Evolutionary conservation across 495 filamentous ascomycete species (phyloP).

Genomic region (Letharia columbiana): DNA sequence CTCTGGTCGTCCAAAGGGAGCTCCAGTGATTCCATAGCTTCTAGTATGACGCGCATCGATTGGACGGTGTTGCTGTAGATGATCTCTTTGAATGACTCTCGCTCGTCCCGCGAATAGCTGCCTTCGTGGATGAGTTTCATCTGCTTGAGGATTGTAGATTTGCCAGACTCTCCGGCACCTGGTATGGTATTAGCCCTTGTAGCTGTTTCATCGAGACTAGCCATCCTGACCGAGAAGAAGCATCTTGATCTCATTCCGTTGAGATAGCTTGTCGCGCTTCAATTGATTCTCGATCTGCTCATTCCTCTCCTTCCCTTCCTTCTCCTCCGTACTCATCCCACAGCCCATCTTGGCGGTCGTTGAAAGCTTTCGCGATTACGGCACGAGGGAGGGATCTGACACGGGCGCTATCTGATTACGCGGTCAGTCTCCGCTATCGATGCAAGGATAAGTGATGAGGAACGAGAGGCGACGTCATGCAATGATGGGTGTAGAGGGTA

Average conservation of each 20-base stretch:
- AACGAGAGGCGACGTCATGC: background rate
- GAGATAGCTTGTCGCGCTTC: conserved; percentile 89
- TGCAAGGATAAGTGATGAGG: background rate
- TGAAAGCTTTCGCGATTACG: conserved; percentile 6
- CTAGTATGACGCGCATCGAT: conserved; percentile 92
- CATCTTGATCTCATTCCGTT: conserved; percentile 99
- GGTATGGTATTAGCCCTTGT: conserved; percentile 15
- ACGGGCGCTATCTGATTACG: conserved; percentile 3
- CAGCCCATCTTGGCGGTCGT: conserved; percentile 81
- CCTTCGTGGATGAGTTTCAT: conserved; percentile 68
- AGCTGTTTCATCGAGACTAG: background rate
- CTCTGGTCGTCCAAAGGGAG: conserved; percentile 77
- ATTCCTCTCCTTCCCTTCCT: conserved; percentile 98
- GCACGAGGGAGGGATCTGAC: conserved; percentile 4
- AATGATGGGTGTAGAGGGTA: background rate
- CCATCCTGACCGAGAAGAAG: conserved; percentile 75
- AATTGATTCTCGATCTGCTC: conserved; percentile 99
- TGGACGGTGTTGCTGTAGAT: conserved; percentile 98
- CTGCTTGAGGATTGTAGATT: conserved; percentile 98
- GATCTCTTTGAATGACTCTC: conserved; percentile 74
- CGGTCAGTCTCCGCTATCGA: conserved; percentile 9
- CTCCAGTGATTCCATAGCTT: conserved; percentile 92
- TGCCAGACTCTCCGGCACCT: conserved; percentile 99
- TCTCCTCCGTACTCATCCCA: conserved; percentile 99
- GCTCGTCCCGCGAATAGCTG: conserved; percentile 48